phyloP scores from a whole-genome alignment of 768 basidiomycete species.

The Trametes maxima region DNA sequence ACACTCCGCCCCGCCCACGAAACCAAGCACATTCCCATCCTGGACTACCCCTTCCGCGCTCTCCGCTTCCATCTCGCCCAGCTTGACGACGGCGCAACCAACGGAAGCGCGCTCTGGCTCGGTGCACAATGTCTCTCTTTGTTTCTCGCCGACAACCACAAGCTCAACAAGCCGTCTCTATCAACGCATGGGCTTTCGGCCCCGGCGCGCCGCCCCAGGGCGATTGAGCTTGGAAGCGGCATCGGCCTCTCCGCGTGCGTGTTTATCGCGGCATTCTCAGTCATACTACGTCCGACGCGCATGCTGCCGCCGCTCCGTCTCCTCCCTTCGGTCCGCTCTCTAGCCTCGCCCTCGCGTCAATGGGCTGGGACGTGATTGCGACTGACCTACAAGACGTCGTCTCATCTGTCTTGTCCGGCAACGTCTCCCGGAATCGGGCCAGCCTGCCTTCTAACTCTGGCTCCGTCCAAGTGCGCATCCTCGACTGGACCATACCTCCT shows the following conservation, averaged over 20 bases:
- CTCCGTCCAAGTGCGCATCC: slow-evolving; percentile 57
- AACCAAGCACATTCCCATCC: slow-evolving; percentile 61
- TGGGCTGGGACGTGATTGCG: slow-evolving; percentile 75
- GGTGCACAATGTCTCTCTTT: slow-evolving; percentile 73
- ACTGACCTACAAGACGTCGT: slow-evolving; percentile 75
- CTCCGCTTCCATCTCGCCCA: slow-evolving; percentile 54
- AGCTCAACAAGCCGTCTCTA: slow-evolving; percentile 20
- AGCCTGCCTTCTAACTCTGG: slow-evolving; percentile 41
- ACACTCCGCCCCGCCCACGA: slow-evolving; percentile 53
- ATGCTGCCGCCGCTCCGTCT: slow-evolving; percentile 5
- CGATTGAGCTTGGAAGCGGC: slow-evolving; percentile 82
- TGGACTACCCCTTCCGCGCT: slow-evolving; percentile 46
- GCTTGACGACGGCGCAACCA: slow-evolving; percentile 61
- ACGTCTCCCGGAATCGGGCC: slow-evolving; percentile 55
- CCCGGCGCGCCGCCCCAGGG: slow-evolving; percentile 38
- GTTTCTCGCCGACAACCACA: slow-evolving; percentile 53
- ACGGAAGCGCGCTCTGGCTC: slow-evolving; percentile 86
- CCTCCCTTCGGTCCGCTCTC: background rate
- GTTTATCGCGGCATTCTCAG: slow-evolving; percentile 15
- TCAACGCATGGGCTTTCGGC: slow-evolving; percentile 8
- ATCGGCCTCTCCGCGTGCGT: slow-evolving; percentile 78
- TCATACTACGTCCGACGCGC: slow-evolving; percentile 6
- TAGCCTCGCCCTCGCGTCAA: slow-evolving; percentile 65
- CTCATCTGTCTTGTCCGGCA: slow-evolving; percentile 58
- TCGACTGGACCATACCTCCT: slow-evolving; percentile 70